These are phyloP conservation scores for Acanthamoeba royreba DNA, from an alignment of 208 protist genomes.

Conservation along the genomic window DNA sequence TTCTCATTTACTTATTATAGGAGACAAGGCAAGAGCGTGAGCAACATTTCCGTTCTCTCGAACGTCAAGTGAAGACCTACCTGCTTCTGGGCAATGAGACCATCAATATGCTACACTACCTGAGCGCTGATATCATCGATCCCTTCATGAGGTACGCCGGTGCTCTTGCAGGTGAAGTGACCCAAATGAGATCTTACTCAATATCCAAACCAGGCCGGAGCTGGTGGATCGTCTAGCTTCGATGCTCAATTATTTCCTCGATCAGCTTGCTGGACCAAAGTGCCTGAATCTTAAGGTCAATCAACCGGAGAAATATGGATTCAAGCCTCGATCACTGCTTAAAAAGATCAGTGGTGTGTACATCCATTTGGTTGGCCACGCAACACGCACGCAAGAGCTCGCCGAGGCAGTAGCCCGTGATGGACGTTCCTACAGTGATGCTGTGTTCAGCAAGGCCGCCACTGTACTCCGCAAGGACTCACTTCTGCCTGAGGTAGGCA, in stretches of 20 bases:
- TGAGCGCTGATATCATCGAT: constrained; percentile 35
- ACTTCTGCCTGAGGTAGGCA: neutral
- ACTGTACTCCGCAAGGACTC: neutral
- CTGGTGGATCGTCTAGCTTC: constrained; percentile 71
- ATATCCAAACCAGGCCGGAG: neutral
- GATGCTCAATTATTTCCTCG: constrained; percentile 75
- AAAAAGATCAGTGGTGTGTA: constrained; percentile 55
- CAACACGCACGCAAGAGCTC: neutral
- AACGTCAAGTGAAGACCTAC: constrained; percentile 47
- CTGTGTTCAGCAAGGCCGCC: constrained; percentile 44
- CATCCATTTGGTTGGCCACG: constrained; percentile 38
- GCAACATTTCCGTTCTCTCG: neutral
- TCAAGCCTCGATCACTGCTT: constrained; percentile 60
- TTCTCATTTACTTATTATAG: neutral
- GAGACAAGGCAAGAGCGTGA: constrained; percentile 12
- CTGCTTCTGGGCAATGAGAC: constrained; percentile 52
- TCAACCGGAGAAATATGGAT: constrained; percentile 59
- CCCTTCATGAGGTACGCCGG: constrained; percentile 4
- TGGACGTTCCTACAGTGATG: constrained; percentile 59
- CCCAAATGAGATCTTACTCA: too few species aligned
- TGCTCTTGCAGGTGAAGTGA: too few species aligned
- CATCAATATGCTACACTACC: constrained; percentile 59
- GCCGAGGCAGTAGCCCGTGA: constrained; percentile 61
- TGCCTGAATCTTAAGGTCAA: constrained; percentile 63
- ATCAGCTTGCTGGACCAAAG: constrained; percentile 69